Conservation (phyloP, 768 basidiomycete genomes). For the Tylopilus rubrobrunneus region DNA sequence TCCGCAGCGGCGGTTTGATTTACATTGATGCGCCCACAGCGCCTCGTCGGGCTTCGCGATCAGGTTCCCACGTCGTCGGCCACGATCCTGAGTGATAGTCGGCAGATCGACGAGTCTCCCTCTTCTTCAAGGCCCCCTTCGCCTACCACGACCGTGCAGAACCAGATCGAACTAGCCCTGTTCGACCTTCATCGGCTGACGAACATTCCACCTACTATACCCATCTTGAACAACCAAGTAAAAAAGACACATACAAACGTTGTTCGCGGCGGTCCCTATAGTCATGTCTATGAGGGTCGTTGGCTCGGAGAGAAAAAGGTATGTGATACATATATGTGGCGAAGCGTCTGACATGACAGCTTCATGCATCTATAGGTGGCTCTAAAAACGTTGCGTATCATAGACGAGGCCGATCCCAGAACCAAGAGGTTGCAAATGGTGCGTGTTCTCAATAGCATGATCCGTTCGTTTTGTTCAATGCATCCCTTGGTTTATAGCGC, state of each 20-base stretch:
- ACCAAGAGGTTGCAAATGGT: conserved; percentile 39
- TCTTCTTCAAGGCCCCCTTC: conserved; percentile 19
- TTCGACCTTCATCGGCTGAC: conserved; percentile 46
- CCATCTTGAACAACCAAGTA: conserved; percentile 51
- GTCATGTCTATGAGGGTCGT: conserved; percentile 50
- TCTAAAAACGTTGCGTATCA: conserved; percentile 48
- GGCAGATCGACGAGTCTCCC: conserved; percentile 23
- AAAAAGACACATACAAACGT: conserved; percentile 33
- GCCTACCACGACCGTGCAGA: conserved; percentile 25
- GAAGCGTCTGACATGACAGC: background rate
- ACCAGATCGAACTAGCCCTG: conserved; percentile 44
- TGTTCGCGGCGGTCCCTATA: conserved; percentile 49
- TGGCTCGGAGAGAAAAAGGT: conserved; percentile 57
- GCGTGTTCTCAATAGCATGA: background rate
- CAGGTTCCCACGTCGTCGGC: background rate
- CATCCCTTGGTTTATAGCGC: conserved; percentile 33
- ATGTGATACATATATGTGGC: background rate
- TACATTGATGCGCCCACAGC: conserved; percentile 11
- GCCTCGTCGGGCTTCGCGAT: conserved; percentile 17
- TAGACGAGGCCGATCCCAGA: conserved; percentile 41
- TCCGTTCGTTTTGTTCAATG: background rate
- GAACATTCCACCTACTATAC: conserved; percentile 51
- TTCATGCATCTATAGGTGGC: conserved; percentile 41
- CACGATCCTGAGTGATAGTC: conserved; percentile 18
- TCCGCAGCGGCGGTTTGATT: background rate